Evolutionary conservation across 768 basidiomycete species (phyloP), one percentile per base, ranked within the genome.

Genomic region (Chalciporus pseudorubinellus): DNA sequence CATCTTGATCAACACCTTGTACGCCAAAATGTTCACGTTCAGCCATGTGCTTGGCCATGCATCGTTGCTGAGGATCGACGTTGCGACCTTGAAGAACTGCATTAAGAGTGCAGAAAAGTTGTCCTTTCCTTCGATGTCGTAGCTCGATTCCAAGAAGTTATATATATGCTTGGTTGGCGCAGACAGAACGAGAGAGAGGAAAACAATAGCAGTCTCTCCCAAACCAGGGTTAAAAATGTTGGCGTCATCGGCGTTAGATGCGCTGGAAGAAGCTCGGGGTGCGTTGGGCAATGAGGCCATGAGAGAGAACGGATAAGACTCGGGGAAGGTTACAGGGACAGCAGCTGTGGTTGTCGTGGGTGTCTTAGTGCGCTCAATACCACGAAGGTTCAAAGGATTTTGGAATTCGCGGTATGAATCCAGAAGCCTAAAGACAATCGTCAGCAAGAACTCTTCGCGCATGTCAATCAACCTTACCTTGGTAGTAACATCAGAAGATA

Each of bases 21-120:
- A 94, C 0, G 90, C 85, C 55, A 97, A 74, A 39, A 95, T 83
- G 59, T 89, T 91, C 60, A 95, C 81, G 56, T 95, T 97, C 56
- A 98, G 76, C 95, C 95, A 98, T 31, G 83, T 84, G 58, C 77
- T 80, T 0, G 94, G 93, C 76, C 92, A 98, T 0, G 93, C 89
- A 28, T 95, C 86, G 60, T 89, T 89, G 52, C 84, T 79, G 51
- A 98, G 71, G 48, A 97, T 90, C 11, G 91, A 93, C 5, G 74
- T 77, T 3, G 82, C 82, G 34, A 93, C 87, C 49, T 79, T 84
- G 78, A 97, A 95, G 57, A 94, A 84, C 49, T 86, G 82, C 6
- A 79, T 79, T 12, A 98, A 74, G 4, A 92, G 75, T 3, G 71
- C 61, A 8, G 87, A 74, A 53, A 93, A 87, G 50, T 88, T 81